Base-by-base conservation (phyloP, 2,329 filamentous ascomycete genomes). In the Trichoderma endophyticum region DNA sequence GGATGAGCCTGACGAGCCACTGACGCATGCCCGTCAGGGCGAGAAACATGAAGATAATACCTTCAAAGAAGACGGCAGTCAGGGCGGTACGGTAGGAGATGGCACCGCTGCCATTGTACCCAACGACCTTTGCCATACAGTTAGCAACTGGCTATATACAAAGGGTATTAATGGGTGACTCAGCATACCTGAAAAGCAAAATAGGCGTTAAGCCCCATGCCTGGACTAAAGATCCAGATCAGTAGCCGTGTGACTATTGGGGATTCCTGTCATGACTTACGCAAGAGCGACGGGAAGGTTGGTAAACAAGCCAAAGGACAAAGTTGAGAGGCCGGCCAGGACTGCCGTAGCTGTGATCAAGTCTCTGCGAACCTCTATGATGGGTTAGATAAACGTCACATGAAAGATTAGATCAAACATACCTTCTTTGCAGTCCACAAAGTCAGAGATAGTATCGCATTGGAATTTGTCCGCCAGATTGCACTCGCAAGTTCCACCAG, bases 341-440 rank as follows among this genome's bases (percentile, higher is more conserved):
- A 92, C 92, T n/a, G 93, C 92, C 0, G 94, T 97, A 4, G 92
- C 92, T 1, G 93, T 97, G 71, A 96, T 90, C 21, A 96, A 83
- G 79, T 97, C 93, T 36, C 91, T 88, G 75, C 93, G 91, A 73
- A 97, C 81, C 59, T 85, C 90, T 86, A 69, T 15, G 71, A 26
- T 9, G 48, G 59, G 76, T 30, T 36, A 77, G 73, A 34, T 14
- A 24, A 28, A 18, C 2, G 14, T 26, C 6, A 14, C 7, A 36
- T n/a, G 3, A 18, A 14, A 24, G n/a, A 39, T 5, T 14, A 15
- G 24, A 43, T 24, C 6, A 32, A 39, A 11, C 36, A 28, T 1
- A 85, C 86, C 82, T 76, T 84, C 82, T 75, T 86, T 85, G 76
- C 86, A 88, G 14, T 79, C 73, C 12, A 79, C 79, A 77, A 84